phyloP scores from a whole-genome alignment of 2,329 filamentous ascomycete genomes.

The Neonectria sp. region DNA sequence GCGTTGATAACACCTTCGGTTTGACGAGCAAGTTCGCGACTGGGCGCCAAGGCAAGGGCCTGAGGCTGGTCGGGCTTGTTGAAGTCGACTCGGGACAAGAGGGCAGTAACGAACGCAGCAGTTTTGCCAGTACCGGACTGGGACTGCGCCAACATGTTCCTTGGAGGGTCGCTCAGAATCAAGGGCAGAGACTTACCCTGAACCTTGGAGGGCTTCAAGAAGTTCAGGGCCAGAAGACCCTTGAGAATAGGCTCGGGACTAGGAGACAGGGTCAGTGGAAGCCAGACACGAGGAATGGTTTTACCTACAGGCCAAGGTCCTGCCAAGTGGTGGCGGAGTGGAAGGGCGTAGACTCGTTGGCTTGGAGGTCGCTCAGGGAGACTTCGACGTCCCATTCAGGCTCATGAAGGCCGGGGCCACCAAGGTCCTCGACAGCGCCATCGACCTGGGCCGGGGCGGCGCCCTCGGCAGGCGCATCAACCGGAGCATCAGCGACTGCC shows the following conservation, averaged over 20 bases:
- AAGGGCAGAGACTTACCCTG: conserved; percentile 95
- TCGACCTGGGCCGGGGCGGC: conserved; percentile 54
- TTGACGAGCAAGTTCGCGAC: conserved; percentile 93
- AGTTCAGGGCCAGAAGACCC: conserved; percentile 85
- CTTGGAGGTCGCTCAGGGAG: conserved; percentile 90
- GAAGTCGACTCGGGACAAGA: conserved; percentile 89
- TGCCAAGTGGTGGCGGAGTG: conserved; percentile 89
- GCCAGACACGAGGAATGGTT: background rate
- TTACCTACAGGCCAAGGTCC: conserved; percentile 82
- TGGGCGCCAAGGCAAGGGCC: conserved; percentile 90
- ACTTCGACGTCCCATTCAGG: conserved; percentile 91
- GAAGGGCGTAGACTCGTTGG: conserved; percentile 88
- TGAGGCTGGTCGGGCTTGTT: conserved; percentile 79
- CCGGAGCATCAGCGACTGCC: conserved; percentile 38
- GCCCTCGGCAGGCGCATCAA: conserved; percentile 38
- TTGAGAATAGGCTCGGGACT: conserved; percentile 74
- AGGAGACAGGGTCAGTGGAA: conserved; percentile 20
- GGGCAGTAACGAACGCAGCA: conserved; percentile 94
- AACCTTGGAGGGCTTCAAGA: conserved; percentile 96
- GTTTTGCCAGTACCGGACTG: conserved; percentile 99
- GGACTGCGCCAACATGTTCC: conserved; percentile 98
- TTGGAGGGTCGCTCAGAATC: conserved; percentile 87
- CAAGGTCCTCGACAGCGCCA: conserved; percentile 53
- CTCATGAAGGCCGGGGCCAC: conserved; percentile 74
- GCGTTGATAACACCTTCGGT: conserved; percentile 87